Evolutionary conservation across 2,329 filamentous ascomycete species (phyloP).

Genomic region (Beauveria bassiana): DNA sequence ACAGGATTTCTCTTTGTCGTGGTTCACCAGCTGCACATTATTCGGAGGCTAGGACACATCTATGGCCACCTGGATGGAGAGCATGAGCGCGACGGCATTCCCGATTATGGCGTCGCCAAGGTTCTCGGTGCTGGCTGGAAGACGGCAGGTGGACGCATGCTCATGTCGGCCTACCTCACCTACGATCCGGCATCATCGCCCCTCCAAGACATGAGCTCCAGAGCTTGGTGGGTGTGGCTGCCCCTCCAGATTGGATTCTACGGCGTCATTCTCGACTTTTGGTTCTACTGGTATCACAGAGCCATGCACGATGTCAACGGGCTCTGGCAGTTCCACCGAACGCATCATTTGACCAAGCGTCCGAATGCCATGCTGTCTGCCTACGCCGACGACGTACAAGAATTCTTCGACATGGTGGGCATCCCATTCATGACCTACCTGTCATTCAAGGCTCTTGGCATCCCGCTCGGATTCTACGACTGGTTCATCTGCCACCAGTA

Average conservation of each 20-base stretch:
- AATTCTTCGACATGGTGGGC: conserved; percentile 31
- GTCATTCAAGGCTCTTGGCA: conserved; percentile 22
- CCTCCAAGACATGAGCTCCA: conserved; percentile 17
- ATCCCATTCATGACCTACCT: conserved; percentile 31
- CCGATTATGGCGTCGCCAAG: conserved; percentile 27
- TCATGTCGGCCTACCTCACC: conserved; percentile 25
- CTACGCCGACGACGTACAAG: conserved; percentile 33
- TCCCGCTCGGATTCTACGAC: conserved; percentile 37
- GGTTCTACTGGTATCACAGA: conserved; percentile 34
- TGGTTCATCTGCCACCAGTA: conserved; percentile 38
- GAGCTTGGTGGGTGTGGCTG: conserved; percentile 22
- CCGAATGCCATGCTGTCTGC: conserved; percentile 32
- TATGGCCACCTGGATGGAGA: conserved; percentile 34
- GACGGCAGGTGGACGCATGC: conserved; percentile 23
- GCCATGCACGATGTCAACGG: conserved; percentile 30
- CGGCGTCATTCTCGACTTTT: conserved; percentile 28
- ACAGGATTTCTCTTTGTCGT: conserved; percentile 28
- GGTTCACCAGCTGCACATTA: conserved; percentile 28
- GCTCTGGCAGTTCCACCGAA: conserved; percentile 35
- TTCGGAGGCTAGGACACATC: conserved; percentile 28
- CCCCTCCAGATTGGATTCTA: conserved; percentile 30
- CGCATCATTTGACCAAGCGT: conserved; percentile 35
- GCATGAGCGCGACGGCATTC: conserved; percentile 32
- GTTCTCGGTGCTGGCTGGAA: conserved; percentile 24
- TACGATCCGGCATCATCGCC: conserved; percentile 22